These are phyloP conservation scores for Auricularia sp. DNA, from an alignment of 768 basidiomycete genomes.

Conservation along the genomic window DNA sequence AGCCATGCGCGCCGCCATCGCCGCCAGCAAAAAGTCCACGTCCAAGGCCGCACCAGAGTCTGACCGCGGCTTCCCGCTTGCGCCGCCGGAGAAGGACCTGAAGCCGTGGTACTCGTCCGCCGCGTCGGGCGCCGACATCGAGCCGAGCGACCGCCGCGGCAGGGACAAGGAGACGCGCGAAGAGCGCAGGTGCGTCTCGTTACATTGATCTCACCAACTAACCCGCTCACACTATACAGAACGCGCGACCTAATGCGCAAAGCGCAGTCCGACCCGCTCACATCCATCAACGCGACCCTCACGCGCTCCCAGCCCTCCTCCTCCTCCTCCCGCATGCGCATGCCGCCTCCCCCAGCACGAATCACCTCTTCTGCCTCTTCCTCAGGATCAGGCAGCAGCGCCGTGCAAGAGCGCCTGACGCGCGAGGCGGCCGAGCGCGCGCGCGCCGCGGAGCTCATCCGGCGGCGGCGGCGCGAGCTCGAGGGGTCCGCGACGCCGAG, in stretches of 20 bases:
- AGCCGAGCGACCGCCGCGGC: conserved; percentile 10
- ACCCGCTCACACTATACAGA: conserved; percentile 28
- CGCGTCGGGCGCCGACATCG: conserved; percentile 7
- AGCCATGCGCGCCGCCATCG: conserved; percentile 35
- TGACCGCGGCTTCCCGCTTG: conserved; percentile 66
- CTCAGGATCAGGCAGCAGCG: conserved; percentile 14
- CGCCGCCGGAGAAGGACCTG: conserved; percentile 66
- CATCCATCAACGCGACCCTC: conserved; percentile 49
- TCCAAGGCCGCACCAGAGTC: conserved; percentile 20
- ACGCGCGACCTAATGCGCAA: conserved; percentile 56
- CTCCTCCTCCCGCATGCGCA: conserved; percentile 11
- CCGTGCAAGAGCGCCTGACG: conserved; percentile 48
- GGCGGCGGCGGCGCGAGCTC: conserved; percentile 53
- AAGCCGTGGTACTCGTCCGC: conserved; percentile 61
- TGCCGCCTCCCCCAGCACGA: conserved; percentile 13
- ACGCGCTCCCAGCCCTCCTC: conserved; percentile 27
- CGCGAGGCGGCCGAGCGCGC: conserved; percentile 69
- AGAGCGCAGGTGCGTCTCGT: conserved; percentile 15
- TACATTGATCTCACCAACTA: not conserved
- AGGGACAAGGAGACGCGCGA: conserved; percentile 16
- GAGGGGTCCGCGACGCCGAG: conserved; percentile 62
- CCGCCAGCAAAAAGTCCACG: conserved; percentile 37
- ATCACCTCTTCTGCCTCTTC: conserved; percentile 13
- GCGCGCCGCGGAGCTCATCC: conserved; percentile 63
- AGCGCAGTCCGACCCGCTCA: conserved; percentile 58